These are phyloP conservation scores for Fragilariopsis cylindrus DNA, from an alignment of 108 stramenopile species.

Conservation along the genomic window DNA sequence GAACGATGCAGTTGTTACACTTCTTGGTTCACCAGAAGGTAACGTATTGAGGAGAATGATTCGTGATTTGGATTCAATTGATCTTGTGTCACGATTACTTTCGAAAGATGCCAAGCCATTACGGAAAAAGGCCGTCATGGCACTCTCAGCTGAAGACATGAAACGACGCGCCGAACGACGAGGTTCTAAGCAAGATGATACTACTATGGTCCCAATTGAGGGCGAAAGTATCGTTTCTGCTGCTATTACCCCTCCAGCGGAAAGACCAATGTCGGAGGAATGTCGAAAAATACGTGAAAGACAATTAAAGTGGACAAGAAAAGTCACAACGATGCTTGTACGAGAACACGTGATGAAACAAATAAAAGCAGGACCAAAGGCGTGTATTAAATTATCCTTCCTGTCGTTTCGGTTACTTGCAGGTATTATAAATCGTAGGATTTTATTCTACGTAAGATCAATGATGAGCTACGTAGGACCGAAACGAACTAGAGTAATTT, in stretches of 20 bases:
- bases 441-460: too few relatives aligned
- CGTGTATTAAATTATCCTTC: too few relatives aligned
- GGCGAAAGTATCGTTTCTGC: too few relatives aligned
- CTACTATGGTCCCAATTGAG: too few relatives aligned
- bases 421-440: too few relatives aligned
- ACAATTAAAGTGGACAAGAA: neutral
- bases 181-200: too few relatives aligned
- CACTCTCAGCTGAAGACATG: neutral
- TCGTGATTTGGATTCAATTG: conserved; percentile 12
- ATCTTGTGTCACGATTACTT: conserved; percentile 5
- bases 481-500: too few relatives aligned
- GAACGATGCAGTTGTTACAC: conserved; percentile 13
- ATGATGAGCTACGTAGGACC: too few relatives aligned
- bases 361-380: too few relatives aligned
- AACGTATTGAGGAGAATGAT: neutral
- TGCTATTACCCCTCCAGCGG: neutral
- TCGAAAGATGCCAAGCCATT: conserved; percentile 11
- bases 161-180: too few relatives aligned
- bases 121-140: neutral
- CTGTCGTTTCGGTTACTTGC: too few relatives aligned
- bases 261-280: conserved; percentile 1
- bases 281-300: neutral
- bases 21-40: conserved; percentile 22
- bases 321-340: conserved; percentile 4
- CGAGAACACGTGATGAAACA: neutral